These are phyloP conservation scores for Stylosanthes scabra DNA, from an alignment of 331 rosid genomes.

Conservation along the genomic window DNA sequence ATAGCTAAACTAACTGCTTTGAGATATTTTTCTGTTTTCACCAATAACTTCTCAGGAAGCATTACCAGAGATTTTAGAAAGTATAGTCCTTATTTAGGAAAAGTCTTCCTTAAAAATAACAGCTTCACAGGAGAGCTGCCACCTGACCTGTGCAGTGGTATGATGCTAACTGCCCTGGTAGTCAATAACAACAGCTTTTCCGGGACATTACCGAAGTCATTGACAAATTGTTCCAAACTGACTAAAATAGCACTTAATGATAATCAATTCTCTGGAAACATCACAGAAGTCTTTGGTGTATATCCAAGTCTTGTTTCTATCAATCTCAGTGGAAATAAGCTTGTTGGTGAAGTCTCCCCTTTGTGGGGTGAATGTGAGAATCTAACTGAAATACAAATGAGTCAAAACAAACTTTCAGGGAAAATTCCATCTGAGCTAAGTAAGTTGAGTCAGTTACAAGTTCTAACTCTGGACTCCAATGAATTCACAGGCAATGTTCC, in stretches of 20 bases:
- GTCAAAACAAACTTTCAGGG: constrained; percentile 54
- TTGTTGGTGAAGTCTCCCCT: constrained; percentile 54
- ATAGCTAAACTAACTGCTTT: constrained; percentile 47
- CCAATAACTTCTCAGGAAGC: constrained; percentile 50
- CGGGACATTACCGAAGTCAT: constrained; percentile 57
- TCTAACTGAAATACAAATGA: constrained; percentile 50
- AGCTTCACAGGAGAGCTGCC: constrained; percentile 58
- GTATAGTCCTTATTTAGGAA: constrained; percentile 44
- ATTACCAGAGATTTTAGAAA: constrained; percentile 55
- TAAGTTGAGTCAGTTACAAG: constrained; percentile 42
- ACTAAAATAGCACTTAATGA: constrained; percentile 42
- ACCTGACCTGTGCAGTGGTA: constrained; percentile 45
- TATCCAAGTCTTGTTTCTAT: constrained; percentile 45
- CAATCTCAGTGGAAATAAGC: constrained; percentile 41
- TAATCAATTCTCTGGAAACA: constrained; percentile 57
- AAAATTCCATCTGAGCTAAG: constrained; percentile 55
- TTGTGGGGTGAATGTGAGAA: constrained; percentile 53
- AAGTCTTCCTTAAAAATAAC: constrained; percentile 46
- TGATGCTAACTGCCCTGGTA: background rate
- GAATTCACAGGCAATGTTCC: constrained; percentile 62
- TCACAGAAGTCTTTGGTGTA: constrained; percentile 57
- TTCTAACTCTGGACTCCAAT: constrained; percentile 48
- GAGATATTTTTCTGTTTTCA: constrained; percentile 37
- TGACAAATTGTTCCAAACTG: constrained; percentile 51
- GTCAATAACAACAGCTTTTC: constrained; percentile 51